Evolutionary conservation across 345 rosid genomes (phyloP).

Genomic region (Eucalyptus coolabah): DNA sequence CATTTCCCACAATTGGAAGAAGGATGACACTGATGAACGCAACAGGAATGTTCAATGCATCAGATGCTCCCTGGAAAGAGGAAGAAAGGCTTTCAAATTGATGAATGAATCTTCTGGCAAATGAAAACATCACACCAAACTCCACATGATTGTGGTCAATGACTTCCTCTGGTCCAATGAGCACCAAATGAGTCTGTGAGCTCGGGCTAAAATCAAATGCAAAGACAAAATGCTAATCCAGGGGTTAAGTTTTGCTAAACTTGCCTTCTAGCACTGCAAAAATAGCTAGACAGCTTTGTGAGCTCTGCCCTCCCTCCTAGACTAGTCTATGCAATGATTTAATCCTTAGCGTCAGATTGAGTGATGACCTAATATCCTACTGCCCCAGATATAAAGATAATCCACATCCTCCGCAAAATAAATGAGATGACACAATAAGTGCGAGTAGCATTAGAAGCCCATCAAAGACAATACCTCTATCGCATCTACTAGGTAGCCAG

Average conservation of each 20-base stretch:
- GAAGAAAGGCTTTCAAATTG: not conserved
- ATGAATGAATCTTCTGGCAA: not conserved
- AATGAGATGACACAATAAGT: not conserved
- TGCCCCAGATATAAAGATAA: not conserved
- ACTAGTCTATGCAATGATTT: not conserved
- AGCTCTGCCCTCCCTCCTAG: not conserved
- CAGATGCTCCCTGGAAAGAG: conserved; percentile 28
- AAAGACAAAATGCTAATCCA: not conserved
- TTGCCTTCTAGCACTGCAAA: not conserved
- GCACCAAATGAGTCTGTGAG: not conserved
- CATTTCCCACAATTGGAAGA: conserved; percentile 45
- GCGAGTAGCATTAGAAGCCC: not conserved
- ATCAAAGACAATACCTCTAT: conserved; percentile 18
- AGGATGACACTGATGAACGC: conserved; percentile 40
- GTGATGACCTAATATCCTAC: not conserved
- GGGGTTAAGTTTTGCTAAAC: not conserved
- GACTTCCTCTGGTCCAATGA: not conserved
- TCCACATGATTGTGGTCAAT: not conserved
- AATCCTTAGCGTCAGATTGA: not conserved
- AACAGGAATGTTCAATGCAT: conserved; percentile 21
- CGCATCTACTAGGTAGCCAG: conserved; percentile 31
- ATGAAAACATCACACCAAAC: not conserved
- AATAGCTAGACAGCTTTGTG: not conserved
- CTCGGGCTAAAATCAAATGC: not conserved
- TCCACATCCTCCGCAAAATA: not conserved